Percentiles rank a stretch among this genome's conserved stretches.
These are phyloP conservation scores for Trypanosomatidae sp. DNA, from an alignment of 208 protist species.

Conservation along the genomic window DNA sequence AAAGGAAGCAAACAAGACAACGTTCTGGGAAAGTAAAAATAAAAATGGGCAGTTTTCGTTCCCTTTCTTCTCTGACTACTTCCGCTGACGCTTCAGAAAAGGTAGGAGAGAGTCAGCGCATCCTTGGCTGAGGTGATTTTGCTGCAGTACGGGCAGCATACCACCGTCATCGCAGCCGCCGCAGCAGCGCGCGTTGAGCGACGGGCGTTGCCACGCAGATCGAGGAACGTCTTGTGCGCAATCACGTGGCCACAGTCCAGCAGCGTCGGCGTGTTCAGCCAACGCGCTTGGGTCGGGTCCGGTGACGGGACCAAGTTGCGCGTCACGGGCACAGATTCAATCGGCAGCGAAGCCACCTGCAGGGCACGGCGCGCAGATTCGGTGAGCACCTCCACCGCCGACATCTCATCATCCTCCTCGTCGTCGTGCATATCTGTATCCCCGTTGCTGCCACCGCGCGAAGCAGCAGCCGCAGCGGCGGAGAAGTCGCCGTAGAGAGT, in stretches of 20 bases:
- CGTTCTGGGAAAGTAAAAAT: no score
- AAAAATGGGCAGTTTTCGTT: not conserved
- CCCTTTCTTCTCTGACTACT: no score
- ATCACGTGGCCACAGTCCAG: conserved; percentile 80
- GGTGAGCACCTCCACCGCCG: not conserved
- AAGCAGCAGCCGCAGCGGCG: no score
- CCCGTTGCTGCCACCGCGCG: no score
- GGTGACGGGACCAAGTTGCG: conserved; percentile 32
- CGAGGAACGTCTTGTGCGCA: conserved; percentile 51
- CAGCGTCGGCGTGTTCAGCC: conserved; percentile 62
- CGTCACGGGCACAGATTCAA: conserved; percentile 20
- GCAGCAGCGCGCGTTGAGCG: conserved; percentile 12
- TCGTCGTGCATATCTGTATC: not conserved
- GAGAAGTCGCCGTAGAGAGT: no score
- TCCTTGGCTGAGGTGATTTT: conserved; percentile 35
- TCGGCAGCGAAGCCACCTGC: conserved; percentile 5
- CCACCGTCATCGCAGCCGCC: conserved; percentile 7
- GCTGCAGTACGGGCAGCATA: conserved; percentile 76
- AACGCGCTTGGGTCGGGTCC: conserved; percentile 4
- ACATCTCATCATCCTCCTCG: not conserved
- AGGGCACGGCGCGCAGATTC: not conserved
- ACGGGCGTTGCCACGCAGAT: conserved; percentile 27
- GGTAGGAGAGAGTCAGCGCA: conserved; percentile 52
- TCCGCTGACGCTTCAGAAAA: conserved; percentile 37
- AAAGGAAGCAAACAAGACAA: no score